A percentile compares a stretch with the other conserved stretches of the same genome.
Conservation (phyloP, 768 basidiomycete species). For the Candolleomyces efflorescens region DNA sequence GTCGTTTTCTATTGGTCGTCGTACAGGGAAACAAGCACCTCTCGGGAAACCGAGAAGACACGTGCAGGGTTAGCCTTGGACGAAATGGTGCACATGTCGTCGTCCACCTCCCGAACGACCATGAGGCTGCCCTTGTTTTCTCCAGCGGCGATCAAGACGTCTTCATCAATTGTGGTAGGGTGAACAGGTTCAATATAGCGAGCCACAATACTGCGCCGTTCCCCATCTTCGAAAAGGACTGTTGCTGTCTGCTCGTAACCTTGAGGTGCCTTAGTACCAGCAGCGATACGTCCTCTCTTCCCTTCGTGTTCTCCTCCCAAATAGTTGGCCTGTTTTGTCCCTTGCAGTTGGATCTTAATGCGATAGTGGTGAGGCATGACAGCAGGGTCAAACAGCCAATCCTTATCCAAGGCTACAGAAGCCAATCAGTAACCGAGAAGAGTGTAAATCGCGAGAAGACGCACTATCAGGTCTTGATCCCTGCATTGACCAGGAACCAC, state of each 20-base stretch:
- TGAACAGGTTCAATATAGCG: conserved; percentile 26
- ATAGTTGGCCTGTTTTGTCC: conserved; percentile 29
- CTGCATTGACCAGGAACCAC: not conserved
- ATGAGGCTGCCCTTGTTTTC: conserved; percentile 38
- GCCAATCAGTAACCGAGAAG: conserved; percentile 2
- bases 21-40: conserved; percentile 30
- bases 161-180: conserved; percentile 33
- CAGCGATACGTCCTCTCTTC: conserved; percentile 24
- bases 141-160: conserved; percentile 48
- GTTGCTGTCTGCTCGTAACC: conserved; percentile 34
- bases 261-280: conserved; percentile 24
- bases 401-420: conserved; percentile 28
- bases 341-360: conserved; percentile 35
- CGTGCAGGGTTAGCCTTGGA: conserved; percentile 27
- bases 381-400: conserved; percentile 38
- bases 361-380: conserved; percentile 25
- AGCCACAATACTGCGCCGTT: conserved; percentile 22
- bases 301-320: conserved; percentile 34
- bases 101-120: conserved; percentile 36
- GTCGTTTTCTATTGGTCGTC: conserved; percentile 10
- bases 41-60: conserved; percentile 32
- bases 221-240: conserved; percentile 24
- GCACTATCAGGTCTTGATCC: not conserved
- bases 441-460: not conserved
- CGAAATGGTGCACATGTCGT: conserved; percentile 31